These are phyloP conservation scores for Alternaria ventricosa DNA, from an alignment of 2,329 filamentous ascomycete species.

Conservation along the genomic window DNA sequence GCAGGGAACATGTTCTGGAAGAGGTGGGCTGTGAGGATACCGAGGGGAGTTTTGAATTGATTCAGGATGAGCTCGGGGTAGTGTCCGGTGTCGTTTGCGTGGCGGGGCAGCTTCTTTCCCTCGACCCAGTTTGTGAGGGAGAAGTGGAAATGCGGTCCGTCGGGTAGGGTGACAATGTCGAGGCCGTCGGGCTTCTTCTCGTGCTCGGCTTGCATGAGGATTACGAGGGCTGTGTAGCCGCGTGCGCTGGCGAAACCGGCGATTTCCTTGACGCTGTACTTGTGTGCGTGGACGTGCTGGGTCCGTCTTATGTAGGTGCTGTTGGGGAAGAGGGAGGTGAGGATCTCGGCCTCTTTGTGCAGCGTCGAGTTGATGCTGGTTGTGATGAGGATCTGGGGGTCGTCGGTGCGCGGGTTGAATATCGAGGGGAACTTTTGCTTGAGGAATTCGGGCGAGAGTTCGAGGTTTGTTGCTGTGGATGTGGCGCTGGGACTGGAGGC, in stretches of 20 bases:
- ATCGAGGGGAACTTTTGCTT: conserved; percentile 66
- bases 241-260: conserved; percentile 81
- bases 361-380: conserved; percentile 88
- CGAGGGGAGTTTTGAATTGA: conserved; percentile 92
- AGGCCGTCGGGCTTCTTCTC: conserved; percentile 82
- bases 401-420: conserved; percentile 59
- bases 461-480: conserved; percentile 65
- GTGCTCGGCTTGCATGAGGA: conserved; percentile 78
- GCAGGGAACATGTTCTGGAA: conserved; percentile 83
- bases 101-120: conserved; percentile 84
- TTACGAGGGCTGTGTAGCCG: conserved; percentile 81
- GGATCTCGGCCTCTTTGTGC: conserved; percentile 79
- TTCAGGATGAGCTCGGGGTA: conserved; percentile 90
- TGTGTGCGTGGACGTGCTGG: conserved; percentile 82
- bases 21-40: conserved; percentile 81
- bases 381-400: conserved; percentile 89
- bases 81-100: conserved; percentile 86
- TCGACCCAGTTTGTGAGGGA: conserved; percentile 89
- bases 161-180: conserved; percentile 82
- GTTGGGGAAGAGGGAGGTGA: conserved; percentile 83
- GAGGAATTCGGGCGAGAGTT: conserved; percentile 66
- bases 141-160: conserved; percentile 92
- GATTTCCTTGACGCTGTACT: conserved; percentile 92
- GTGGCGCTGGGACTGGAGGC: conserved; percentile 61
- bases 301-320: conserved; percentile 83